phyloP scores from a whole-genome alignment of 2,329 filamentous ascomycete genomes.

The Sporothrix inflata region DNA sequence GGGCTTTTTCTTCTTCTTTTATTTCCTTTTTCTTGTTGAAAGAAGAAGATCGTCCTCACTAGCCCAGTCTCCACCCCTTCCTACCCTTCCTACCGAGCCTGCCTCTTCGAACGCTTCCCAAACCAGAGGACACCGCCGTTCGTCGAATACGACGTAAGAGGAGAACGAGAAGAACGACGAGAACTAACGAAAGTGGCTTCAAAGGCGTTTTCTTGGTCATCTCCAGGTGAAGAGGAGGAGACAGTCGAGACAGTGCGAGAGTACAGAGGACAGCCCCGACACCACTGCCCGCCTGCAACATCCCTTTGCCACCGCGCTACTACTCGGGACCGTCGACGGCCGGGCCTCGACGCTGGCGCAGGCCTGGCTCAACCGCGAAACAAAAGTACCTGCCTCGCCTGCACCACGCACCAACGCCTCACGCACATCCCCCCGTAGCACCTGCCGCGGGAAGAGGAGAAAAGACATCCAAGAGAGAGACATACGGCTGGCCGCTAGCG shows the following conservation, averaged over 20 bases:
- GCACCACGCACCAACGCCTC: background rate
- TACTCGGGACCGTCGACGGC: background rate
- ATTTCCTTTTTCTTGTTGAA: slow-evolving; percentile 3
- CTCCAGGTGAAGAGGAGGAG: no score
- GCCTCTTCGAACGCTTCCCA: no score
- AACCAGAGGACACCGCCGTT: background rate
- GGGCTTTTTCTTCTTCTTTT: slow-evolving; percentile 22
- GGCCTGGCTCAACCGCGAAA: background rate
- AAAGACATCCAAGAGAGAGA: background rate
- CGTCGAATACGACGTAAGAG: background rate
- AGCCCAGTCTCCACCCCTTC: no score
- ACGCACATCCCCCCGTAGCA: slow-evolving; percentile 3
- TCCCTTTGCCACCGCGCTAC: slow-evolving; percentile 24
- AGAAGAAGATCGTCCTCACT: slow-evolving; percentile 1
- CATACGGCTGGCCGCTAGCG: background rate
- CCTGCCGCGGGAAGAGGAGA: slow-evolving; percentile 2
- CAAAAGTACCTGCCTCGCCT: slow-evolving; percentile 2
- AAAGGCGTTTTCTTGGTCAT: no score
- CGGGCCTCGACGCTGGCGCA: background rate
- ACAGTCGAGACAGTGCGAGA: no score
- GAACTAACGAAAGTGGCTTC: background rate
- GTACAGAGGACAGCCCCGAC: no score
- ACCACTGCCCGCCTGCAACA: no score
- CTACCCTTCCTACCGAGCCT: no score
- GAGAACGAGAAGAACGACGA: no score